phyloP scores from a whole-genome alignment of 257 asterid genomes.

The Penstemon barbatus region DNA sequence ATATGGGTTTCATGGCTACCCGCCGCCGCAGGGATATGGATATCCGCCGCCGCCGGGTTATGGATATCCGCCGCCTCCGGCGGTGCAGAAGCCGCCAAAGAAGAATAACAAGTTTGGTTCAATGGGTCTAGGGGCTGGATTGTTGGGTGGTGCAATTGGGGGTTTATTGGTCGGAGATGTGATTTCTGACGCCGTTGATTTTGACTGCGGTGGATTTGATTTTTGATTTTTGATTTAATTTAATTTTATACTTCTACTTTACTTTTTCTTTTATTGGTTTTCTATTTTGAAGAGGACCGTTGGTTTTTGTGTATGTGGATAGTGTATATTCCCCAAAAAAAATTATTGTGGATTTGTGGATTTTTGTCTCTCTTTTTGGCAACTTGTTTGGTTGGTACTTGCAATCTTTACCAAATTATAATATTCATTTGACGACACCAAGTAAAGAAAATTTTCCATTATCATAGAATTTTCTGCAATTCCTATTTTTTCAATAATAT shows the following conservation, averaged over 20 bases:
- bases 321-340: too few relatives aligned
- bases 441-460: too few relatives aligned
- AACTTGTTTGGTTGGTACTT: too few relatives aligned
- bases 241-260: neutral
- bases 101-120: conserved; percentile 55
- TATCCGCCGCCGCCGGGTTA: conserved; percentile 53
- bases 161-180: conserved; percentile 62
- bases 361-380: too few relatives aligned
- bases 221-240: conserved; percentile 39
- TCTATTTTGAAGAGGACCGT: neutral
- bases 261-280: neutral
- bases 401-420: too few relatives aligned
- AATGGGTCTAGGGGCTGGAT: conserved; percentile 79
- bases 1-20: conserved; percentile 32
- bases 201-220: conserved; percentile 57
- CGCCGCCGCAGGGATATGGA: conserved; percentile 51
- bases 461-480: too few relatives aligned
- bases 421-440: too few relatives aligned
- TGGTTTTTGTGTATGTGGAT: too few relatives aligned
- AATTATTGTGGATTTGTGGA: too few relatives aligned
- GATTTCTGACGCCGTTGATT: conserved; percentile 55
- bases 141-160: conserved; percentile 57
- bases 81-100: conserved; percentile 41
- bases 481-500: too few relatives aligned
- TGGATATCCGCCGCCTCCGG: conserved; percentile 53